Evolutionary conservation across 2,329 filamentous ascomycete genomes (phyloP), one percentile per base, ranked within the genome.

Genomic region (Trichoderma arundinaceum): DNA sequence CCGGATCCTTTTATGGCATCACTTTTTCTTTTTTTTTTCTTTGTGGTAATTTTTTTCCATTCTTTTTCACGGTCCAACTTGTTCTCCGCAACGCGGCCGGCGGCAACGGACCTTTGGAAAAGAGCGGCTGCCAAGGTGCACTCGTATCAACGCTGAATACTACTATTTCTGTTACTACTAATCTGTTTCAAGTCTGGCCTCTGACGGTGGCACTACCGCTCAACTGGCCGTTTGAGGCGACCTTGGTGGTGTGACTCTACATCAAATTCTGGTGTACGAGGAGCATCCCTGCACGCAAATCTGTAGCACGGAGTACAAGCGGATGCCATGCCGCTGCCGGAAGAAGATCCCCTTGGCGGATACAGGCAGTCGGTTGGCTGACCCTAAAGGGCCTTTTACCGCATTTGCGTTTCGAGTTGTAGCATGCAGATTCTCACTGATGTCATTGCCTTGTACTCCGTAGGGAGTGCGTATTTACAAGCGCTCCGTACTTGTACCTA

Each of bases 281-380:
- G 12, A 19, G 41, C 54, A 58, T 28, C 57, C 59, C 59, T 62
- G 59, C 39, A 33, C 32, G 49, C 19, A 54, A 62, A 53, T 62
- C 39, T 62, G 49, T 33, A 41, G 49, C 59, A 46, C 54, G 13
- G 28, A n/a, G 49, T 15, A 28, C 19, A 61, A 33, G 35, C 22
- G 33, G 39, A 38, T 51, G 35, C 39, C 59, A 53, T 62, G 59
- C 46, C 58, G 38, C 22, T 19, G 58, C 58, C 59, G 59, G 39
- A 35, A 46, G 38, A 54, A 44, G 59, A 62, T 62, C 59, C 59
- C 59, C 38, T 53, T 62, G 59, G 48, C 59, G 17, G 59, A 62
- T 53, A 62, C 48, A 54, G 59, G 49, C 49, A 62, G 49, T 19
- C 22, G 38, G 39, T 53, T 32, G 17, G 8, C 39, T 19, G 59